Percentiles rank a stretch among this genome's conserved stretches.
Conservation (phyloP, 495 filamentous ascomycete species). For the Clavariopsis aquatica region DNA sequence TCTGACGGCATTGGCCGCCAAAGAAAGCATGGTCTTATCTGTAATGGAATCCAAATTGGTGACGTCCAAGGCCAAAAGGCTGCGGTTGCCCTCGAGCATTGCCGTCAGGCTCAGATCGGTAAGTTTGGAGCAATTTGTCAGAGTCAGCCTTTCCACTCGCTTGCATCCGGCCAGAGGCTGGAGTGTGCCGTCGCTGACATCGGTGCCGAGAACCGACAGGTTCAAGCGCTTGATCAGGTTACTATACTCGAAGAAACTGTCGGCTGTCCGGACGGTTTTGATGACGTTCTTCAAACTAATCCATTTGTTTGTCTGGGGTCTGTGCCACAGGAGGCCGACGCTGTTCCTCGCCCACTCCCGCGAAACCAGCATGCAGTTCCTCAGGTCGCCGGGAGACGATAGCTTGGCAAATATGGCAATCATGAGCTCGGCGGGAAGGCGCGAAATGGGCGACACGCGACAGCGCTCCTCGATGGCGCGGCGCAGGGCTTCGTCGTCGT, state of each 20-base stretch:
- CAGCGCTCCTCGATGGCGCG: conserved; percentile 68
- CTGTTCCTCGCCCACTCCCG: conserved; percentile 90
- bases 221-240: conserved; percentile 90
- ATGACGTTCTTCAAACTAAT: conserved; percentile 74
- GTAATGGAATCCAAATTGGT: conserved; percentile 79
- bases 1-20: conserved; percentile 76
- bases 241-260: conserved; percentile 80
- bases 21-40: conserved; percentile 74
- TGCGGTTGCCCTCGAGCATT: conserved; percentile 74
- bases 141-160: conserved; percentile 86
- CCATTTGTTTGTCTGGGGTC: conserved; percentile 87
- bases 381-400: conserved; percentile 66
- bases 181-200: conserved; percentile 88
- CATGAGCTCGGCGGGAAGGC: conserved; percentile 88
- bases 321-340: conserved; percentile 92
- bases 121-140: conserved; percentile 84
- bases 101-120: conserved; percentile 81
- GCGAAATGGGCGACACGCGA: conserved; percentile 69
- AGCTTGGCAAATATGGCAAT: conserved; percentile 91
- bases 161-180: conserved; percentile 80
- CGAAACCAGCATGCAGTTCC: conserved; percentile 87
- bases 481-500: conserved; percentile 60
- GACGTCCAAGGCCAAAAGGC: conserved; percentile 88
- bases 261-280: conserved; percentile 64
- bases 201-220: conserved; percentile 70